Conservation (phyloP, 352 stramenopile genomes). For the Phytophthora macrochlamydospora region DNA sequence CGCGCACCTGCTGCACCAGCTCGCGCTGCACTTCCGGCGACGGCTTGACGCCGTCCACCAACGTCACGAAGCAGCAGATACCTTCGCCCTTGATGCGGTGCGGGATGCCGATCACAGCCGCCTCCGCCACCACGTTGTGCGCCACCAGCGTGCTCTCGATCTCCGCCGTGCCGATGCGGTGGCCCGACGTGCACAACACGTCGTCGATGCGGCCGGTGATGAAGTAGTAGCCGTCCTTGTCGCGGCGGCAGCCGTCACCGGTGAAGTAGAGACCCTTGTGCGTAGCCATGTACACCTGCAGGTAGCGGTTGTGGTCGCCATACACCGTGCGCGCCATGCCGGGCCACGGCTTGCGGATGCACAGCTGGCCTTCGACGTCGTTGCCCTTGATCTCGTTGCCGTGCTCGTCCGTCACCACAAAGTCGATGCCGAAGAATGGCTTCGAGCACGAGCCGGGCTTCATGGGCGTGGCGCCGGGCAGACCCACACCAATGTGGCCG, state of each 20-base stretch:
- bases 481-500: conserved; percentile 93
- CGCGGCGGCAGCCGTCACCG: conserved; percentile 84
- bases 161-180: conserved; percentile 91
- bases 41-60: conserved; percentile 83
- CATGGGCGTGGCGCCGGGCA: conserved; percentile 89
- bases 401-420: conserved; percentile 74
- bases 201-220: conserved; percentile 99
- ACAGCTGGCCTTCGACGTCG: conserved; percentile 93
- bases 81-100: conserved; percentile 97
- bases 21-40: conserved; percentile 57
- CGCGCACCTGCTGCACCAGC: conserved; percentile 83
- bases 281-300: conserved; percentile 95
- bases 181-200: conserved; percentile 94
- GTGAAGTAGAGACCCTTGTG: conserved; percentile 98
- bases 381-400: conserved; percentile 89
- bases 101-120: conserved; percentile 94
- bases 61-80: conserved; percentile 95
- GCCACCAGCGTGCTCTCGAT: conserved; percentile 91
- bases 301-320: conserved; percentile 94
- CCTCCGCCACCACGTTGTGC: conserved; percentile 93
- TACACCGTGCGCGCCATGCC: conserved; percentile 95
- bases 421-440: conserved; percentile 96
- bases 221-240: conserved; percentile 97
- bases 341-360: conserved; percentile 95
- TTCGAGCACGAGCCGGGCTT: conserved; percentile 94